Conservation (phyloP, 1,284 basidiomycete species). For the Trichosporon faecale region DNA sequence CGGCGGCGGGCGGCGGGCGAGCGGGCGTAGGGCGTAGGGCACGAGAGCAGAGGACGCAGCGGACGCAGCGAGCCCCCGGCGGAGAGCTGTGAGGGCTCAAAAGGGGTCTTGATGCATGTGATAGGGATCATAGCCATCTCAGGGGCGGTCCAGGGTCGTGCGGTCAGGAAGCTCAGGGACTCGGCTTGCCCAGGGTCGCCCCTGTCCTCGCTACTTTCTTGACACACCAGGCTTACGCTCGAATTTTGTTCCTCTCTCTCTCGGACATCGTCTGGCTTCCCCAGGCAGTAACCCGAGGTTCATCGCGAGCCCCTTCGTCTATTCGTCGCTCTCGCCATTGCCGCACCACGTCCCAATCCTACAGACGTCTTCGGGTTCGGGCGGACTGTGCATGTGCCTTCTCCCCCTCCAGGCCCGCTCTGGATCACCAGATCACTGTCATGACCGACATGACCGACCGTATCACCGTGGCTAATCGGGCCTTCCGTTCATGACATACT, state of each 20-base stretch:
- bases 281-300: neutral
- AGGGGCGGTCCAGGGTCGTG: neutral
- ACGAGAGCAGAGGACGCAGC: neutral
- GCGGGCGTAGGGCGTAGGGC: neutral
- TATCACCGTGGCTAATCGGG: neutral
- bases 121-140: constrained; percentile 1
- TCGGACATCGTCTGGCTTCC: neutral
- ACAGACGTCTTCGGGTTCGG: neutral
- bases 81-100: neutral
- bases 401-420: neutral
- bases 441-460: neutral
- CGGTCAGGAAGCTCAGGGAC: neutral
- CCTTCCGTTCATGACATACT: neutral
- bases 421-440: neutral
- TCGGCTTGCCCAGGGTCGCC: neutral
- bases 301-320: neutral
- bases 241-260: neutral
- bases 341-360: neutral
- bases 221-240: constrained; percentile 3
- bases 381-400: neutral
- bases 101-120: constrained; percentile 2
- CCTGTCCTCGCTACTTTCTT: neutral
- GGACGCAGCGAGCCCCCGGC: too few species aligned
- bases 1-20: neutral
- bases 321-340: neutral